These are phyloP conservation scores for Aspergillus baeticus DNA, from an alignment of 495 filamentous ascomycete genomes.

Conservation along the genomic window DNA sequence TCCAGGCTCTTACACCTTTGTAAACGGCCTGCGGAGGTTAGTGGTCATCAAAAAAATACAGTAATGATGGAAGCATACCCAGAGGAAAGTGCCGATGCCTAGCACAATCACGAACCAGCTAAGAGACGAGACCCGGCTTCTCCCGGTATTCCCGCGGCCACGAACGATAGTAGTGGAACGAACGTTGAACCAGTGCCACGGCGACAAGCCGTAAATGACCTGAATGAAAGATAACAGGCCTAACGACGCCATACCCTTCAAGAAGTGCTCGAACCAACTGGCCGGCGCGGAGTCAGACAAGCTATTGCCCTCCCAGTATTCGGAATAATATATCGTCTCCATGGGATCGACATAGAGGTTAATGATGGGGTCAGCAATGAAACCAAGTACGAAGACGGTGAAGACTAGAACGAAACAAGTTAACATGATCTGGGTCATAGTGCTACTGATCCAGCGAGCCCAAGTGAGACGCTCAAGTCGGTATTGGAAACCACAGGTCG, in stretches of 20 bases:
- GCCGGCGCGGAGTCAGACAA: slow-evolving; percentile 44
- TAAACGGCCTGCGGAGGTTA: slow-evolving; percentile 64
- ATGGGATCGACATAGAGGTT: slow-evolving; percentile 80
- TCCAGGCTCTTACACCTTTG: slow-evolving; percentile 73
- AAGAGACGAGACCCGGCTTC: slow-evolving; percentile 70
- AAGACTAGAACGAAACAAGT: slow-evolving; percentile 68
- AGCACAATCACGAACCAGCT: slow-evolving; percentile 76
- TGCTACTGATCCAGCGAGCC: slow-evolving; percentile 72
- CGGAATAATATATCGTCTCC: slow-evolving; percentile 44
- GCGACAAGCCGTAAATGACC: slow-evolving; percentile 68
- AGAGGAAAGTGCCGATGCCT: slow-evolving; percentile 78
- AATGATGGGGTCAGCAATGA: slow-evolving; percentile 91
- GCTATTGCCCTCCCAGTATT: slow-evolving; percentile 32
- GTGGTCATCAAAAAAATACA: slow-evolving; percentile 17
- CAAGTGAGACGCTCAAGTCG: slow-evolving; percentile 74
- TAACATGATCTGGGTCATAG: slow-evolving; percentile 57
- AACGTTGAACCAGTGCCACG: slow-evolving; percentile 74
- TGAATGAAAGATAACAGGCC: slow-evolving; percentile 86
- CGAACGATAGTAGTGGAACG: slow-evolving; percentile 51
- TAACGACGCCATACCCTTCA: slow-evolving; percentile 82
- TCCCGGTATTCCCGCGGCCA: slow-evolving; percentile 59
- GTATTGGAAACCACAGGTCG: slow-evolving; percentile 85
- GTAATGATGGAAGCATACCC: slow-evolving; percentile 54
- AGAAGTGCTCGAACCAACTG: slow-evolving; percentile 76
- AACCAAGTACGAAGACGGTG: slow-evolving; percentile 77